Evolutionary conservation across 306 rosid species (phyloP).

Genomic region (Malus orientalis): DNA sequence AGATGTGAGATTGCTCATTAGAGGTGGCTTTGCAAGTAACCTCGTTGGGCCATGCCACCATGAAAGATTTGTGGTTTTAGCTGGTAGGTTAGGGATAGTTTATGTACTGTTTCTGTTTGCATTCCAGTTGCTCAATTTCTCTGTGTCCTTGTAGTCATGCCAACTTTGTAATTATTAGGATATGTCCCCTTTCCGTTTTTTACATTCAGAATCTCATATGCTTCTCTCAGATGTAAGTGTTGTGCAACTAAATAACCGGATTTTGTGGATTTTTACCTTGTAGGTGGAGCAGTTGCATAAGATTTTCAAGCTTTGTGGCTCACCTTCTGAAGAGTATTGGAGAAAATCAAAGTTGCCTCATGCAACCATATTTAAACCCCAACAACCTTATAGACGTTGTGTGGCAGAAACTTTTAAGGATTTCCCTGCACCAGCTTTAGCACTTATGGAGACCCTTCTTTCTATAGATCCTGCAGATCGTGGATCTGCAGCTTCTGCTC

Average conservation of each 20-base stretch:
- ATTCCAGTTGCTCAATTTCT: no score
- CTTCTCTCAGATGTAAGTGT: constrained; percentile 1
- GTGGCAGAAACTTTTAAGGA: constrained; percentile 84
- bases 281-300: constrained; percentile 92
- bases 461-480: constrained; percentile 93
- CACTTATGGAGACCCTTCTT: constrained; percentile 63
- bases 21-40: not conserved
- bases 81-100: not conserved
- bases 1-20: not conserved
- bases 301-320: constrained; percentile 90
- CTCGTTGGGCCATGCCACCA: not conserved
- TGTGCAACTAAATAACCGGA: constrained; percentile 2
- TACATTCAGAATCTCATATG: not conserved
- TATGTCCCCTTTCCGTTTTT: not conserved
- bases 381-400: constrained; percentile 79
- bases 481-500: constrained; percentile 75
- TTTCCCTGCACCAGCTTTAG: constrained; percentile 72
- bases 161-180: not conserved
- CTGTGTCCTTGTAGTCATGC: not conserved
- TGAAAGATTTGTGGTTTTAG: not conserved
- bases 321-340: constrained; percentile 92
- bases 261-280: constrained; percentile 17
- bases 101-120: not conserved
- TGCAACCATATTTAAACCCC: constrained; percentile 93
- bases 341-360: constrained; percentile 91